Evolutionary conservation across 169 alveolate species (phyloP).

Genomic region (Toxoplasma gondii): DNA sequence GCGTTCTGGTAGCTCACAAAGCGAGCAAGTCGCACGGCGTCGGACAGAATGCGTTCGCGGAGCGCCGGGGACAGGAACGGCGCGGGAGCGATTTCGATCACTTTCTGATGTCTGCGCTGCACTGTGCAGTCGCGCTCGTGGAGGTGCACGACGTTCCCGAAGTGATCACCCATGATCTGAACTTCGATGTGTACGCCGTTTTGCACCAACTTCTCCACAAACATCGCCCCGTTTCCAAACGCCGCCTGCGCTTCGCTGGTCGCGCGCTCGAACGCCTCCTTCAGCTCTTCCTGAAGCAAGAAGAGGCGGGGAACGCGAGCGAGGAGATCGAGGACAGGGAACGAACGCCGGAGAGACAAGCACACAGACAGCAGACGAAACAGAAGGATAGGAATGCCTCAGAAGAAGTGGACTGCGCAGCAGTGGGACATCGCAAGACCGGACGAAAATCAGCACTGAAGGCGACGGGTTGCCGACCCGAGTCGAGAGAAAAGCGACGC

Average conservation of each 20-base stretch:
- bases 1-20: slow-evolving; percentile 86
- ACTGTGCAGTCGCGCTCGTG: slow-evolving; percentile 93
- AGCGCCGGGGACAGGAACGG: slow-evolving; percentile 64
- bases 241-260: slow-evolving; percentile 82
- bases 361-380: neutral
- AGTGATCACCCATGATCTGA: slow-evolving; percentile 89
- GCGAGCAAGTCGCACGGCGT: slow-evolving; percentile 80
- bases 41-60: slow-evolving; percentile 74
- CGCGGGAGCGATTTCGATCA: slow-evolving; percentile 80
- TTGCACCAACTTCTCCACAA: slow-evolving; percentile 80
- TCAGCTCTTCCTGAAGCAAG: slow-evolving; percentile 65
- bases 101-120: slow-evolving; percentile 92
- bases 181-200: slow-evolving; percentile 86
- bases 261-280: slow-evolving; percentile 78
- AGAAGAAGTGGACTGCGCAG: neutral
- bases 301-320: neutral
- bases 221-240: slow-evolving; percentile 81
- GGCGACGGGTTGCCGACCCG: no score
- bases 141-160: slow-evolving; percentile 88
- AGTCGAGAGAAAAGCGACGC: no score
- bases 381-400: neutral
- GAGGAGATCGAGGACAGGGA: no score
- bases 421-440: neutral
- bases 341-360: neutral
- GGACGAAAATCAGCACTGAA: neutral